phyloP scores from a whole-genome alignment of 2,329 filamentous ascomycete species.

The Colletotrichum salicis region DNA sequence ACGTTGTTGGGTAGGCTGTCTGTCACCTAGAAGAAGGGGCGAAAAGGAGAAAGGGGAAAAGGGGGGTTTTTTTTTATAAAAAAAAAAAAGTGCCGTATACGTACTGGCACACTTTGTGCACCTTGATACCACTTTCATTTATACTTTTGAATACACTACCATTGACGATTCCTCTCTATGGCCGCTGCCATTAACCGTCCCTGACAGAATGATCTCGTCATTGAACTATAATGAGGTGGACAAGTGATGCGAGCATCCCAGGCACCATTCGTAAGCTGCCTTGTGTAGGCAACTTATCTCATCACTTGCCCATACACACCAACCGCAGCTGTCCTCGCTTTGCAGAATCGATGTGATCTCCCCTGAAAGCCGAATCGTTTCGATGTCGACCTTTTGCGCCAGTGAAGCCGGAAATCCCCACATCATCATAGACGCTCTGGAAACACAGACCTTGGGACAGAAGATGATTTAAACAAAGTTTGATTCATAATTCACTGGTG shows the following conservation, averaged over 20 bases:
- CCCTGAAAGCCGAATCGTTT: no score
- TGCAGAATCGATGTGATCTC: no score
- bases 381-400: no score
- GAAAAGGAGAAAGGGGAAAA: background rate
- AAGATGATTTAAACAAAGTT: background rate
- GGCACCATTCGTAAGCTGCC: background rate
- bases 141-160: background rate
- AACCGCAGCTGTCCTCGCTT: no score
- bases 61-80: background rate
- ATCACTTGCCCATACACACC: no score
- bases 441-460: background rate
- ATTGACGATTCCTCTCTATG: background rate
- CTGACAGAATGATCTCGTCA: background rate
- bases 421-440: no score
- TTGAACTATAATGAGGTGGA: background rate
- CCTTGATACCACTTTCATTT: conserved; percentile 30
- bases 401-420: no score
- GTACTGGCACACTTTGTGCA: background rate
- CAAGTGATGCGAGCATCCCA: background rate
- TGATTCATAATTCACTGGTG: background rate
- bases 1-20: background rate
- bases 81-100: background rate
- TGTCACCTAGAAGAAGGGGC: background rate
- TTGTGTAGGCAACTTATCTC: no score
- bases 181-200: no score